Evolutionary conservation across 2,329 filamentous ascomycete genomes (phyloP).

Genomic region (Trichoderma asperellum): DNA sequence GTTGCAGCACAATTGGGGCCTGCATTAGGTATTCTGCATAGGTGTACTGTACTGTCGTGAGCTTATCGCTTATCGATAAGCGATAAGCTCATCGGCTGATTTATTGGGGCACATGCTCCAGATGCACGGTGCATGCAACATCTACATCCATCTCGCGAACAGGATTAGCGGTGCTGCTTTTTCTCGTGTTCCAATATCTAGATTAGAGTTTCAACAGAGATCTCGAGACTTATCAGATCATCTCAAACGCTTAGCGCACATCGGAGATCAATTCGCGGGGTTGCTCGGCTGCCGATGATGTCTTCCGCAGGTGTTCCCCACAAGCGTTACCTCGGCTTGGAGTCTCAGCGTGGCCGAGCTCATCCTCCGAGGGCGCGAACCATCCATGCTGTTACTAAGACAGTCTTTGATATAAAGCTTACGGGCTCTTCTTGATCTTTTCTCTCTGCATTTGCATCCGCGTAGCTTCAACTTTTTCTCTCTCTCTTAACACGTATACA

Average conservation of each 20-base stretch:
- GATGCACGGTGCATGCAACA: background rate
- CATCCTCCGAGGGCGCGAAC: background rate
- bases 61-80: conserved; percentile 20
- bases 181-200: background rate
- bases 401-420: background rate
- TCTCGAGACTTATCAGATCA: conserved; percentile 13
- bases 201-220: background rate
- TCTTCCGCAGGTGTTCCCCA: conserved; percentile 15
- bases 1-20: background rate
- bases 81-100: background rate
- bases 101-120: background rate
- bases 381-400: conserved; percentile 2
- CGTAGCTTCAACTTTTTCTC: background rate
- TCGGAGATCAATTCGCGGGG: conserved; percentile 19
- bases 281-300: conserved; percentile 17
- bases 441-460: background rate
- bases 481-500: background rate
- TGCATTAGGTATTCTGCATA: background rate
- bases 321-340: conserved; percentile 21
- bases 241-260: background rate
- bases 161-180: background rate
- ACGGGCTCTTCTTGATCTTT: background rate
- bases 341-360: background rate
- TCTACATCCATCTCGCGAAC: background rate
- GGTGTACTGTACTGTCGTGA: background rate